Evolutionary conservation across 768 basidiomycete genomes (phyloP), one percentile per base, ranked within the genome.

Genomic region (Collybia mongolica): DNA sequence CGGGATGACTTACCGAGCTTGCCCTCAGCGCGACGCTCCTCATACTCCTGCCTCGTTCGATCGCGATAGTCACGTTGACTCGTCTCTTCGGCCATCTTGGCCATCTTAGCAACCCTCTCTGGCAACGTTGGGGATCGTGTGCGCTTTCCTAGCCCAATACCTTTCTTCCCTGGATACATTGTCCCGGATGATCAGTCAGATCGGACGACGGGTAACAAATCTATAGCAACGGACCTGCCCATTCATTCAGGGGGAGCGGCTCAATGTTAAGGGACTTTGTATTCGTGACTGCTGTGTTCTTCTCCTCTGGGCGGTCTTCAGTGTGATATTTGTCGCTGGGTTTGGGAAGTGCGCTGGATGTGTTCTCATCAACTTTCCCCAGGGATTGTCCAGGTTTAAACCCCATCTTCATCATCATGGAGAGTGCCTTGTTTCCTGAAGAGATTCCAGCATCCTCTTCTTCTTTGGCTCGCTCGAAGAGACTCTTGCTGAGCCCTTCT

Each of bases 401-500:
- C 1, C 92, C 92, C 92, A 93, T 93, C 71, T 89, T 93, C 79
- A 88, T 83, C 92, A 94, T 94, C 73, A 94, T 93, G 14, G 81
- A 78, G 47, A 93, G 71, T 6, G 91, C 92, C 64, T 92, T 93
- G 72, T 81, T 92, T 38, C 78, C 74, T 46, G 72, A 66, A 37
- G 72, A 69, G 18, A 73, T 60, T 5, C 80, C 83, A 39, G 69
- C 72, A 52, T 76, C 76, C 54, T 81, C 77, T 39, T 82, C 80
- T 60, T 90, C 86, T 63, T 79, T 75, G 19, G 86, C 88, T 38
- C 81, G 76, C 60, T 90, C 86, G 58, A 94, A 92, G 18, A 93
- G 80, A 67, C 86, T 91, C 67, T 78, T 90, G 65, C 74, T 78
- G 54, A 93, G 78, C 18, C 87, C 91, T 58, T 90, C 88, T 63